These are phyloP conservation scores for Populus trichocarpa DNA, from an alignment of 441 rosid genomes.

Conservation along the genomic window DNA sequence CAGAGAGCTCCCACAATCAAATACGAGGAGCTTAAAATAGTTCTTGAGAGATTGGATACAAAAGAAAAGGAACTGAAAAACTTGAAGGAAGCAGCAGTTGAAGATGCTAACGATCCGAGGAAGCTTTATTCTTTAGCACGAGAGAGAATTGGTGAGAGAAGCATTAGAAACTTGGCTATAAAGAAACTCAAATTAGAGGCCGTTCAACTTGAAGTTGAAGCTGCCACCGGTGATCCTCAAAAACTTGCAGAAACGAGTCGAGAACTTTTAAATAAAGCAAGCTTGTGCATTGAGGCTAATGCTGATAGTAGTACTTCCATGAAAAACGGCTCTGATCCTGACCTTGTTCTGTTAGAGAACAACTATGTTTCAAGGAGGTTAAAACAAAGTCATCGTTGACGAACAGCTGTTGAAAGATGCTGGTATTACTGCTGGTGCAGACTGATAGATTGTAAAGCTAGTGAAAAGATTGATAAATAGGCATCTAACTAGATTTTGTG, in stretches of 20 bases:
- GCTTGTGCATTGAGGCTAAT: slow-evolving; percentile 38
- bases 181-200: slow-evolving; percentile 83
- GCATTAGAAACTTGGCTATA: slow-evolving; percentile 58
- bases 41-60: slow-evolving; percentile 42
- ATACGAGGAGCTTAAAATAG: slow-evolving; percentile 57
- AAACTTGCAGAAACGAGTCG: slow-evolving; percentile 67
- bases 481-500: not conserved
- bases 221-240: slow-evolving; percentile 62
- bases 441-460: slow-evolving; percentile 1
- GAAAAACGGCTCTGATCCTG: slow-evolving; percentile 17
- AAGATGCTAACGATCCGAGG: slow-evolving; percentile 56
- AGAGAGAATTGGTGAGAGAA: slow-evolving; percentile 60
- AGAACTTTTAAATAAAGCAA: slow-evolving; percentile 46
- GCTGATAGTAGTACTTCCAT: slow-evolving; percentile 8
- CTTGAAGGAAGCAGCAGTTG: slow-evolving; percentile 52
- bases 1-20: slow-evolving; percentile 54
- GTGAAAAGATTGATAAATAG: not conserved
- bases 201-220: slow-evolving; percentile 73
- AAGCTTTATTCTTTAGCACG: slow-evolving; percentile 59
- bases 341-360: slow-evolving; percentile 17
- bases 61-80: slow-evolving; percentile 50
- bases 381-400: slow-evolving; percentile 52
- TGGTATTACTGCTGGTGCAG: slow-evolving; percentile 35
- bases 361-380: slow-evolving; percentile 44
- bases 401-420: slow-evolving; percentile 65